phyloP scores from a whole-genome alignment of 352 stramenopile genomes.

The Pythium plurisporium region DNA sequence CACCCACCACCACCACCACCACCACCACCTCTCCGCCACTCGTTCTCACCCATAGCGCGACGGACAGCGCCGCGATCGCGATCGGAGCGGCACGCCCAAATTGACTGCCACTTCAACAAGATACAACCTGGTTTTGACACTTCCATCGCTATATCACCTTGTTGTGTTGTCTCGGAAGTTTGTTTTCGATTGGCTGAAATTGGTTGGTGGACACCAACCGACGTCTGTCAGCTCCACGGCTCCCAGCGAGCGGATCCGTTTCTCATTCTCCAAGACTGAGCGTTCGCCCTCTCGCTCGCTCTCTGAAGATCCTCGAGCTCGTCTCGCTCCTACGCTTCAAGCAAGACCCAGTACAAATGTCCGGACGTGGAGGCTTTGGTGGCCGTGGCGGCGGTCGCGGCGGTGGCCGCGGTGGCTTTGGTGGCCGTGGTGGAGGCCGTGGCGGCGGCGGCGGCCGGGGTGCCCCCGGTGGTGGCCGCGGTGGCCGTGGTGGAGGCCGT shows the following conservation, averaged over 20 bases:
- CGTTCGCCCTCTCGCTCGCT: neutral
- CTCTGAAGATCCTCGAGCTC: slow-evolving; percentile 5
- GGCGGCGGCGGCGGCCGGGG: slow-evolving; percentile 38
- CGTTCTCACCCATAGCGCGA: neutral
- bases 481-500: slow-evolving; percentile 33
- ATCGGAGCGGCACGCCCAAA: neutral
- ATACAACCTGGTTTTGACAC: slow-evolving; percentile 20
- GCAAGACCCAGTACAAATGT: slow-evolving; percentile 27
- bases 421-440: slow-evolving; percentile 30
- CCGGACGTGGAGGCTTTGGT: slow-evolving; percentile 60
- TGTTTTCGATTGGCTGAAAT: slow-evolving; percentile 23
- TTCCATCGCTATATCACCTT: slow-evolving; percentile 1
- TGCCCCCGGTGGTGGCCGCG: slow-evolving; percentile 35
- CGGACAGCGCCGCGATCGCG: slow-evolving; percentile 1
- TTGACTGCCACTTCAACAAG: slow-evolving; percentile 19
- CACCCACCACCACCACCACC: too few relatives aligned
- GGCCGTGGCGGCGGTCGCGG: slow-evolving; percentile 37
- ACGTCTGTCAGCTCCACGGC: neutral
- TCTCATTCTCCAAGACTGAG: neutral
- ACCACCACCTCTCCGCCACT: neutral
- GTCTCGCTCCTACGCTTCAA: neutral
- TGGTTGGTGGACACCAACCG: slow-evolving; percentile 19
- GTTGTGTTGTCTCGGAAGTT: slow-evolving; percentile 6
- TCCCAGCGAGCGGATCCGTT: neutral
- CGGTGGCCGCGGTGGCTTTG: slow-evolving; percentile 41